Percentiles rank a stretch among this genome's conserved stretches.
These are phyloP conservation scores for Eutrema japonicum DNA, from an alignment of 345 rosid genomes.

Conservation along the genomic window DNA sequence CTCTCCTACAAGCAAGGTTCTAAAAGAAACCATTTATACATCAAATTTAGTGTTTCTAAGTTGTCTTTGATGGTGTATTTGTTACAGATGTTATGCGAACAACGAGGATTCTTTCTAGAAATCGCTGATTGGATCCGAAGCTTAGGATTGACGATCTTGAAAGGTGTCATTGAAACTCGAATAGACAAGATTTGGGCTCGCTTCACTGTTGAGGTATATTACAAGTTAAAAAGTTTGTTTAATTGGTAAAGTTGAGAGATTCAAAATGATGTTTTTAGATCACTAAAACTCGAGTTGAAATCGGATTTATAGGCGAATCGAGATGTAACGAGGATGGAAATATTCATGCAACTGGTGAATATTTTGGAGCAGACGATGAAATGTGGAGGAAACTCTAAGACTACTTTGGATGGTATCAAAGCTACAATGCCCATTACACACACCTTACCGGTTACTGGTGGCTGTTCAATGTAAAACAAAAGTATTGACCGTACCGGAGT, in stretches of 20 bases:
- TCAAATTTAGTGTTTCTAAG: background rate
- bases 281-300: background rate
- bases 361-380: slow-evolving; percentile 79
- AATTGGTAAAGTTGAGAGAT: background rate
- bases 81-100: slow-evolving; percentile 89
- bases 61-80: slow-evolving; percentile 1
- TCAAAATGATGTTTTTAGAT: background rate
- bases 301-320: slow-evolving; percentile 66
- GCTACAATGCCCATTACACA: slow-evolving; percentile 53
- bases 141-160: slow-evolving; percentile 92
- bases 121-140: slow-evolving; percentile 90
- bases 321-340: slow-evolving; percentile 93
- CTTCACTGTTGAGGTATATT: slow-evolving; percentile 83
- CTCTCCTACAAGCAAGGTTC: background rate
- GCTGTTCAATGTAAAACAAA: slow-evolving; percentile 40
- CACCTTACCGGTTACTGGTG: slow-evolving; percentile 61
- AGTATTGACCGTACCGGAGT: slow-evolving; percentile 38
- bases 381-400: slow-evolving; percentile 48
- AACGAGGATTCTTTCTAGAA: slow-evolving; percentile 91
- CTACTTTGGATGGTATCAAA: slow-evolving; percentile 57
- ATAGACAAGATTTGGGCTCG: slow-evolving; percentile 88
- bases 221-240: background rate
- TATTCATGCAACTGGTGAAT: slow-evolving; percentile 83
- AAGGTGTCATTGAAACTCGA: slow-evolving; percentile 86
- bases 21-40: too few relatives aligned